phyloP scores from a whole-genome alignment of 2,329 filamentous ascomycete species.

The Penicillium sp. region DNA sequence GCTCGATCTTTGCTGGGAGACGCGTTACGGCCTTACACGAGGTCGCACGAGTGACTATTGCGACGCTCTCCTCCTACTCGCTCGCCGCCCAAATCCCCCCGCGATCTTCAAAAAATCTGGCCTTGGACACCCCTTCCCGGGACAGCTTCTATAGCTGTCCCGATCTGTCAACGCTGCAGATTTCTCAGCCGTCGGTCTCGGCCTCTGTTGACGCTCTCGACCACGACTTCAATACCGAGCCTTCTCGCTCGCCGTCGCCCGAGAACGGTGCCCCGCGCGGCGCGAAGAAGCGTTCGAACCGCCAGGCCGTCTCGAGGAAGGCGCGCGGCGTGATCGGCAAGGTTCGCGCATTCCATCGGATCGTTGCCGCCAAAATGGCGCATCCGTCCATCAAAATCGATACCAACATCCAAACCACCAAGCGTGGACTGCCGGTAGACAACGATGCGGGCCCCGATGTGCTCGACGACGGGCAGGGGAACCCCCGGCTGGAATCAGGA shows the following conservation, averaged over 20 bases:
- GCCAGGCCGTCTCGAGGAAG: conserved; percentile 38
- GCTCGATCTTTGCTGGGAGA: background rate
- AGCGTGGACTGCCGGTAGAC: conserved; percentile 39
- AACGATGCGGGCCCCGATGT: conserved; percentile 32
- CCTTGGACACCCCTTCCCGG: conserved; percentile 38
- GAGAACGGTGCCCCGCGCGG: conserved; percentile 31
- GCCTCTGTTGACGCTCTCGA: conserved; percentile 24
- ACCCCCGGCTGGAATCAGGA: conserved; percentile 27
- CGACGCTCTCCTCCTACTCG: conserved; percentile 15
- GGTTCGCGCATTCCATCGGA: conserved; percentile 41
- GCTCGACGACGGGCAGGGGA: conserved; percentile 28
- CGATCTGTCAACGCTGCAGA: conserved; percentile 40
- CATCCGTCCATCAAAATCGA: conserved; percentile 42
- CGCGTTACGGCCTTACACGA: conserved; percentile 13
- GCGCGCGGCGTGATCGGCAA: conserved; percentile 43
- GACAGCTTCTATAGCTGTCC: conserved; percentile 46
- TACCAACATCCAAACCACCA: conserved; percentile 38
- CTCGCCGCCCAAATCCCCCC: conserved; percentile 18
- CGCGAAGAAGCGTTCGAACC: conserved; percentile 32
- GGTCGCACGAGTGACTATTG: conserved; percentile 19
- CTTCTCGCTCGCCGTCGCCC: conserved; percentile 34
- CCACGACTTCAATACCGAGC: conserved; percentile 28
- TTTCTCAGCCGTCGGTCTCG: conserved; percentile 20
- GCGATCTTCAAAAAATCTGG: conserved; percentile 40
- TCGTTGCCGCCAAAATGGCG: conserved; percentile 43